Base-by-base conservation (phyloP, 2,329 filamentous ascomycete genomes). In the Fusarium scirpi region DNA sequence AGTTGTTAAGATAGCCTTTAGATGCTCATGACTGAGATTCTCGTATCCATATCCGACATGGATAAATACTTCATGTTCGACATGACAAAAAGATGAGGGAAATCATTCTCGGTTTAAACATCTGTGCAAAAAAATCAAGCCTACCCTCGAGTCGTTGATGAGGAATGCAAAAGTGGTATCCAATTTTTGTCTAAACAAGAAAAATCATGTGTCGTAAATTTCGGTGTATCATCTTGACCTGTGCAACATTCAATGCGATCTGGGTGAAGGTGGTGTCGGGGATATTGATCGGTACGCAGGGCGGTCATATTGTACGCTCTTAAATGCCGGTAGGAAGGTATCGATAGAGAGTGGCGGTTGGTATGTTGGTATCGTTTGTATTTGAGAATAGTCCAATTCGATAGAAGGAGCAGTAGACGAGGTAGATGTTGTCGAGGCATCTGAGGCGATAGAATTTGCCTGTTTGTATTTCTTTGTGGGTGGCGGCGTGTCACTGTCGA, bases 401-500 rank as follows among this genome's bases (percentile, higher is more conserved):
- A 71, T 56, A 53, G 74, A 57, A 45, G 70, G 52, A 22, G 58
- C 55, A 43, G 60, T 12, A 25, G 65, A 67, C 10, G 69, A 53
- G 15, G 65, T 53, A 11, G 74, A 73, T n/a, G 69, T 66, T 24
- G 69, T 62, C 20, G 74, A 76, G 13, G 53, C 61, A 34, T 72
- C 62, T 10, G 74, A 76, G 18, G 65, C 65, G 65, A 76, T 67
- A 18, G 74, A 75, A 8, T 67, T 72, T 24, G 72, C 60, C 52
- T 75, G 74, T 46, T 76, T 76, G 47, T 65, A 66, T 53, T 76
- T 76, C 43, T 76, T 76, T 55, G 45, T 73, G 4, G 74, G 71
- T 18, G 74, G 61, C 25, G 67, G 63, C n/a, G 72, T 69, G 27
- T 69, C 65, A 11, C 48, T 60, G 12, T 68, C 69, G 54, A 67